phyloP scores from a whole-genome alignment of 108 stramenopile genomes.

The Nitzschia sp. region DNA sequence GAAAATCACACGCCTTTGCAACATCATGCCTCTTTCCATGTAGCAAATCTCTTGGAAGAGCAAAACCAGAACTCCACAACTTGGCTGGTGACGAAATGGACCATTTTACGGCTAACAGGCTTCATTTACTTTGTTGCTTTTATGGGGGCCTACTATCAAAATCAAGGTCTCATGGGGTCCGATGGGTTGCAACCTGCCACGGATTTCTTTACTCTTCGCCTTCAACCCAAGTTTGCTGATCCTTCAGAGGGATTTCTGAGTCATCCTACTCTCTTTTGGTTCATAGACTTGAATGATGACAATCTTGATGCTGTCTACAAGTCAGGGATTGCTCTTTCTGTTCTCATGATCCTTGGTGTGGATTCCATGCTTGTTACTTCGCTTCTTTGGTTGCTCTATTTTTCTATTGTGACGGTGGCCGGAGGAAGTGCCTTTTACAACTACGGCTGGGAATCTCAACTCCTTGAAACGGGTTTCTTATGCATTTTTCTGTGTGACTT shows the following conservation, averaged over 20 bases:
- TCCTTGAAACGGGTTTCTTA: conserved; percentile 78
- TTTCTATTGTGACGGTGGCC: conserved; percentile 68
- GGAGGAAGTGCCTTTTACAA: conserved; percentile 61
- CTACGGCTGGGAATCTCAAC: conserved; percentile 85
- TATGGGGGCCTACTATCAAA: conserved; percentile 54
- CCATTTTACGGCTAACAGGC: conserved; percentile 49
- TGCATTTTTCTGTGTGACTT: conserved; percentile 72
- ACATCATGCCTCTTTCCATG: background rate
- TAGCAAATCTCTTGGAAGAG: background rate
- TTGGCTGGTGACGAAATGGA: conserved; percentile 12
- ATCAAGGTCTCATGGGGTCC: conserved; percentile 54
- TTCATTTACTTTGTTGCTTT: conserved; percentile 60
- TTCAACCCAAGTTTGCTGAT: conserved; percentile 12
- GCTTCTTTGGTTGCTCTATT: conserved; percentile 66
- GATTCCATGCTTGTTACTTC: conserved; percentile 46
- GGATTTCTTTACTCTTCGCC: conserved; percentile 12
- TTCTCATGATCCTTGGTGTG: conserved; percentile 40
- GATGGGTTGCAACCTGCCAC: conserved; percentile 48
- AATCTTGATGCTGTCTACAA: conserved; percentile 25
- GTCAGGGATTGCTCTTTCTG: conserved; percentile 38
- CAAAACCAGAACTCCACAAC: background rate
- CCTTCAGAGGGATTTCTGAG: conserved; percentile 41
- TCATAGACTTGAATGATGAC: conserved; percentile 30
- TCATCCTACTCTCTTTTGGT: conserved; percentile 45
- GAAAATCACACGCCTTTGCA: conserved; percentile 5